A percentile compares a stretch with the other conserved stretches of the same genome.
phyloP scores from a whole-genome alignment of 495 filamentous ascomycete species.

The Penicillium maclennaniae region DNA sequence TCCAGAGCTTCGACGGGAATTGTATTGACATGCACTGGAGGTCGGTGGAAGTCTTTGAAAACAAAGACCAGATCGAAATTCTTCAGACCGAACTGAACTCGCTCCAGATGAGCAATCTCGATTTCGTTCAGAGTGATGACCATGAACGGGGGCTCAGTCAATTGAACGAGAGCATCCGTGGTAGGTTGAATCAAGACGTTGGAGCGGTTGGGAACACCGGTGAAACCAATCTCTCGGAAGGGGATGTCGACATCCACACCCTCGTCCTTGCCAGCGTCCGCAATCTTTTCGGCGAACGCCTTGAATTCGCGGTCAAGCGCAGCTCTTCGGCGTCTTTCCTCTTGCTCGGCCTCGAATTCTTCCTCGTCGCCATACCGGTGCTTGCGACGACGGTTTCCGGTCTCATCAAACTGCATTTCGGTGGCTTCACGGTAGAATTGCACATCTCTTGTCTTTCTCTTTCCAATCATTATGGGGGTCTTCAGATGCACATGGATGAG shows the following conservation, averaged over 20 bases:
- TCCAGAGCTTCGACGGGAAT: conserved; percentile 95
- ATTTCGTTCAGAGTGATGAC: conserved; percentile 93
- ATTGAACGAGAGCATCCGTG: conserved; percentile 95
- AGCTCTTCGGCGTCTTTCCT: conserved; percentile 87
- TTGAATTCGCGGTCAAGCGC: conserved; percentile 93
- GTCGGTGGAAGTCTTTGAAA: conserved; percentile 89
- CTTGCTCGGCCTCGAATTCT: conserved; percentile 97
- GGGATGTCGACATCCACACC: conserved; percentile 92
- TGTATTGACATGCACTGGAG: conserved; percentile 92
- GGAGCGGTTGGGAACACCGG: conserved; percentile 89
- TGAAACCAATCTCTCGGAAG: conserved; percentile 94
- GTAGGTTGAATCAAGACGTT: conserved; percentile 94
- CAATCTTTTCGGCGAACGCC: conserved; percentile 94
- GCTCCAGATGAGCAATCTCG: conserved; percentile 92
- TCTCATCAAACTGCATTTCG: conserved; percentile 98
- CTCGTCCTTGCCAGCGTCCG: conserved; percentile 79
- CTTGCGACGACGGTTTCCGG: conserved; percentile 94
- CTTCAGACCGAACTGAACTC: conserved; percentile 79
- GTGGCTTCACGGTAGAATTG: conserved; percentile 98
- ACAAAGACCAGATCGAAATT: conserved; percentile 99
- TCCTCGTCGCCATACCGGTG: conserved; percentile 99
- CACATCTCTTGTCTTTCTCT: conserved; percentile 97
- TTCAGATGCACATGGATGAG: conserved; percentile 97
- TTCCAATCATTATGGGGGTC: conserved; percentile 97
- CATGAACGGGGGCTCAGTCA: conserved; percentile 95